Evolutionary conservation across 805 yeast species (phyloP).

Genomic region (Alloascoidea hylecoeti): DNA sequence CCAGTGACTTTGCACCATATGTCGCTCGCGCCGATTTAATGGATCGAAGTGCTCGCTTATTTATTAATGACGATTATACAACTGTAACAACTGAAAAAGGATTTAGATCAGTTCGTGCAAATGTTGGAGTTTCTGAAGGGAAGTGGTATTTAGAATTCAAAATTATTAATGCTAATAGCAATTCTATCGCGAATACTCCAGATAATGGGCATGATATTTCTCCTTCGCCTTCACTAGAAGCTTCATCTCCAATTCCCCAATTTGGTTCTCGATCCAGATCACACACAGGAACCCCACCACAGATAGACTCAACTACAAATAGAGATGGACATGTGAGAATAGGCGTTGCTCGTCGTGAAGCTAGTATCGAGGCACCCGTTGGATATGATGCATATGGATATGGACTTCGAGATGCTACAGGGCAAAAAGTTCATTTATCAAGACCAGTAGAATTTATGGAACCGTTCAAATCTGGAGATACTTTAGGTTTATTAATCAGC

Average conservation of each 20-base stretch:
- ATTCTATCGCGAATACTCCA: constrained; percentile 2
- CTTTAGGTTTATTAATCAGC: constrained; percentile 61
- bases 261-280: constrained; percentile 5
- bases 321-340: constrained; percentile 53
- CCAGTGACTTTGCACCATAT: constrained; percentile 64
- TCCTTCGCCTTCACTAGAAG: background rate
- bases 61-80: constrained; percentile 19
- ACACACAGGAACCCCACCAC: constrained; percentile 5
- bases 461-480: constrained; percentile 64
- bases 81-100: constrained; percentile 51
- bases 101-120: constrained; percentile 69
- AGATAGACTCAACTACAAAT: background rate
- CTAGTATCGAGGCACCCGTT: constrained; percentile 85
- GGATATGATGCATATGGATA: constrained; percentile 94
- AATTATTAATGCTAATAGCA: constrained; percentile 27
- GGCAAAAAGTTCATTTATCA: constrained; percentile 65
- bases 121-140: constrained; percentile 68
- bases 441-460: constrained; percentile 46
- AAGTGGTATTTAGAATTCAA: constrained; percentile 66
- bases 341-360: constrained; percentile 78
- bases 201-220: too few relatives aligned
- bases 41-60: constrained; percentile 54
- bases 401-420: constrained; percentile 69
- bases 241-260: constrained; percentile 6
- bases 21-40: constrained; percentile 41